Base-by-base conservation (phyloP, 768 basidiomycete genomes). In the Rhodotorula taiwanensis region DNA sequence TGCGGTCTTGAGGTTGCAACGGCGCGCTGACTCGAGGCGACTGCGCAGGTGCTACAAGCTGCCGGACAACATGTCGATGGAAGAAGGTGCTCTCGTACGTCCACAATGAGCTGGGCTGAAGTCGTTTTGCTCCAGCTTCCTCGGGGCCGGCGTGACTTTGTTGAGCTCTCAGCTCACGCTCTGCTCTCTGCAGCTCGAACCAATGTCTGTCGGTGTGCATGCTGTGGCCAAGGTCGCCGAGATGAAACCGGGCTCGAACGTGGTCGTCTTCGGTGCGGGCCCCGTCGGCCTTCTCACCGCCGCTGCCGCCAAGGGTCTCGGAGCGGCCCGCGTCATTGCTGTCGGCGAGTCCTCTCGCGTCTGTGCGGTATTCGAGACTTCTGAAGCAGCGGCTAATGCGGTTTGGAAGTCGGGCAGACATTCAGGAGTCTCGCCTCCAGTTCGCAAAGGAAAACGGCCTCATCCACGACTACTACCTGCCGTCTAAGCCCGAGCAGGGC, bases 241-340 rank as follows among this genome's bases (percentile, higher is more conserved):
- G 31, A 79, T 95, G 75, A 82, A 81, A 52, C 80, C 87, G 42
- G 84, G 83, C 71, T 84, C 91, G 73, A 84, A 83, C 42, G 84
- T 94, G 66, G 83, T 82, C 21, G 79, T 97, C 57, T 92, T 92
- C 72, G 93, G 93, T 34, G 92, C 59, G 0, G 89, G 92, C 4
- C 93, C 92, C 4, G 84, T 87, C 58, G 86, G 86, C n/a, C 78
- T 80, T 33, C 49, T 95, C 27, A 88, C 87, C 73, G 89, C 93
- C 87, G 92, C 89, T 11, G 89, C 91, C n/a, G 93, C 94, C 11
- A 92, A 87, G 75, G 92, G 93, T 5, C 79, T 94, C 51, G 92
- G 91, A 41, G 94, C 91, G 4, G 80, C 81, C 45, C 84, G 87
- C 52, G 81, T 94, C 66, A 82, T 98, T 63, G 92, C 86, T 6